A percentile compares a stretch with the other conserved stretches of the same genome.
Evolutionary conservation across 139 green algal species (phyloP).

Genomic region (Chlorella vulgaris): DNA sequence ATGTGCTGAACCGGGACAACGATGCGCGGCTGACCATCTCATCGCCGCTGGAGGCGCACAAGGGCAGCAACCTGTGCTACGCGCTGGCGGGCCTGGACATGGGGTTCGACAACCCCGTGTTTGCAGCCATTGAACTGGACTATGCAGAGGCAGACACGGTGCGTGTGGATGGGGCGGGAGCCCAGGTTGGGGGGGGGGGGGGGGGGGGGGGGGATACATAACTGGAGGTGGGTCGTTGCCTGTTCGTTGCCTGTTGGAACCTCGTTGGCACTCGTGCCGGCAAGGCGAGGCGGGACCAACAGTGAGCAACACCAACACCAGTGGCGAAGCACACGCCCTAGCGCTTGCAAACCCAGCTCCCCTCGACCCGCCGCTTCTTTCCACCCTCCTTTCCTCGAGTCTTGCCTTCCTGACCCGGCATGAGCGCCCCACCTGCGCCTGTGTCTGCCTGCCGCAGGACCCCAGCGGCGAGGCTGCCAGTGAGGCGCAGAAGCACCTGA

Average conservation of each 20-base stretch:
- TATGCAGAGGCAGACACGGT: slow-evolving; percentile 95
- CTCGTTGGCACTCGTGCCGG: too few relatives aligned
- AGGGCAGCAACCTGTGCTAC: slow-evolving; percentile 75
- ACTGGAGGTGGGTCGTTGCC: too few relatives aligned
- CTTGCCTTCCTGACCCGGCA: too few relatives aligned
- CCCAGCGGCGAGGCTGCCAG: slow-evolving; percentile 83
- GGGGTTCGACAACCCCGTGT: slow-evolving; percentile 99
- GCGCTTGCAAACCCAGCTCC: too few relatives aligned
- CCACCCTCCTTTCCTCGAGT: neutral
- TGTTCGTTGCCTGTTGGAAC: too few relatives aligned
- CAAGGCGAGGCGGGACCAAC: too few relatives aligned
- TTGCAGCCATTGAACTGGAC: slow-evolving; percentile 98
- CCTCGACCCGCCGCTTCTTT: neutral
- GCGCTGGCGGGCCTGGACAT: slow-evolving; percentile 87
- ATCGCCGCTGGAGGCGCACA: slow-evolving; percentile 97
- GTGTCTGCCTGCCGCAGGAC: slow-evolving; percentile 59
- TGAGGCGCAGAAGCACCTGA: slow-evolving; percentile 95
- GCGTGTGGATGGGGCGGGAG: neutral
- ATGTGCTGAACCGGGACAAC: slow-evolving; percentile 97
- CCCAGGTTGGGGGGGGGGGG: neutral
- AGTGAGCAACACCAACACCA: too few relatives aligned
- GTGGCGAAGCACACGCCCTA: too few relatives aligned
- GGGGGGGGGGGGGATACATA: neutral
- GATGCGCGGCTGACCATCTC: slow-evolving; percentile 96
- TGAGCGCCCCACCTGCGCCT: neutral